Base-by-base conservation (phyloP, 169 alveolate genomes). In the Eimeria praecox region DNA sequence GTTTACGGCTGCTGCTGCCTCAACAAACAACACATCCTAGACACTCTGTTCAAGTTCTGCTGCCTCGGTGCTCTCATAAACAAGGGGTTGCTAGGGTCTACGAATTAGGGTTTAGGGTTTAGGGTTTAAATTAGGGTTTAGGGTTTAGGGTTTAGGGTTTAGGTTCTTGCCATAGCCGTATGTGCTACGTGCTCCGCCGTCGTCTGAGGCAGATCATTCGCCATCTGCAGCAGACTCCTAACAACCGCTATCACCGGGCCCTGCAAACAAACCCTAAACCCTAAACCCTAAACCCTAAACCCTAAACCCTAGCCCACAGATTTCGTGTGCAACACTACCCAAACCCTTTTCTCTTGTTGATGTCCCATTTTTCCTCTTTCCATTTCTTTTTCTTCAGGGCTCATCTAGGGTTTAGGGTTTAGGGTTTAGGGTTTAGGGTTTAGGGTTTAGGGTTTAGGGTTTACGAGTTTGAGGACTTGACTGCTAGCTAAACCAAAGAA, bases 401-500 rank as follows among this genome's bases (percentile, higher is more conserved):
- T 52, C 14, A 52, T n/a, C n/a, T n/a, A n/a, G n/a, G n/a, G 14
- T 14, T 6, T 66, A 66, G 9, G 78, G 78, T 10, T 52, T 52
- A 52, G 59, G 59, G 59, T 66, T 66, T n/a, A 66, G 6, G 59
- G 14, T 9, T 52, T 52, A 52, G 59, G 30, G 78, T 66, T 66
- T 66, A 66, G 78, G 78, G 78, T 66, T 66, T 66, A 66, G 78
- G 78, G 78, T 66, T 66, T 66, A 30, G 42, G 42, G 66, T 30
- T 42, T 49, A 80, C 90, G 14, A 80, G 71, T 16, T n/a, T 35
- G 20, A 87, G 33, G 40, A 87, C 94, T 27, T 54, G 16, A 80
- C 94, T 87, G 54, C 94, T 69, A 42, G 85, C 85, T 18, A 87
- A 83, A 6, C 82, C 94, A 62, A 87, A 30, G 66, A 87, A 64